A percentile compares a stretch with the other conserved stretches of the same genome.
These are phyloP conservation scores for Monosporascus ibericus DNA, from an alignment of 2,329 filamentous ascomycete species.

Conservation along the genomic window DNA sequence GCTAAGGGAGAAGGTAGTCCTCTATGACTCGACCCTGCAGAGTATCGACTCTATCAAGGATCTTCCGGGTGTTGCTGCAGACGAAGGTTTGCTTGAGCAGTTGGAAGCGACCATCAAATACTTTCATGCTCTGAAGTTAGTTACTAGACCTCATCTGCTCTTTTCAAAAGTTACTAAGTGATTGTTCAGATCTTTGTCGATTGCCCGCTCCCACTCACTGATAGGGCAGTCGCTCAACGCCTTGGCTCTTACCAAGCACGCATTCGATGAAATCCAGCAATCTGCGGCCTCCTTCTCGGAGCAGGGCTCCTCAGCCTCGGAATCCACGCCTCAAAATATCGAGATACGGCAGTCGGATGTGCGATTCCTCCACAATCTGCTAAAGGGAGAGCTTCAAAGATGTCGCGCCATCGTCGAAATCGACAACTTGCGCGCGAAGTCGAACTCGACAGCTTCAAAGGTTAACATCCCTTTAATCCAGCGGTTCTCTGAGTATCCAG, in stretches of 20 bases:
- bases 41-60: slow-evolving; percentile 87
- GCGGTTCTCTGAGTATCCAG: slow-evolving; percentile 68
- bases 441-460: slow-evolving; percentile 37
- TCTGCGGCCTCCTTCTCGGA: slow-evolving; percentile 43
- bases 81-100: slow-evolving; percentile 68
- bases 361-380: slow-evolving; percentile 51
- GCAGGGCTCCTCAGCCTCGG: slow-evolving; percentile 24
- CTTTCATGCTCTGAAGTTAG: slow-evolving; percentile 82
- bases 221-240: slow-evolving; percentile 68
- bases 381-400: slow-evolving; percentile 69
- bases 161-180: slow-evolving; percentile 8
- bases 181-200: slow-evolving; percentile 63
- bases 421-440: slow-evolving; percentile 52
- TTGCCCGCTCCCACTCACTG: slow-evolving; percentile 78
- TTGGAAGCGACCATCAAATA: slow-evolving; percentile 75
- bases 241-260: slow-evolving; percentile 75
- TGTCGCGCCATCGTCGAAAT: slow-evolving; percentile 83
- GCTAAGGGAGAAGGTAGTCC: slow-evolving; percentile 77
- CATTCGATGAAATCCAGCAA: slow-evolving; percentile 53
- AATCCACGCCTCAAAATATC: slow-evolving; percentile 56
- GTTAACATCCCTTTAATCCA: slow-evolving; percentile 60
- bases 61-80: slow-evolving; percentile 81
- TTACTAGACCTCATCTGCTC: slow-evolving; percentile 2
- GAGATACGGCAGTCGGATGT: slow-evolving; percentile 56
- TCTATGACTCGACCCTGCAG: slow-evolving; percentile 88